Percentiles rank a stretch among this genome's conserved stretches.
phyloP scores from a whole-genome alignment of 2,329 filamentous ascomycete genomes.

The Zasmidium angulare region DNA sequence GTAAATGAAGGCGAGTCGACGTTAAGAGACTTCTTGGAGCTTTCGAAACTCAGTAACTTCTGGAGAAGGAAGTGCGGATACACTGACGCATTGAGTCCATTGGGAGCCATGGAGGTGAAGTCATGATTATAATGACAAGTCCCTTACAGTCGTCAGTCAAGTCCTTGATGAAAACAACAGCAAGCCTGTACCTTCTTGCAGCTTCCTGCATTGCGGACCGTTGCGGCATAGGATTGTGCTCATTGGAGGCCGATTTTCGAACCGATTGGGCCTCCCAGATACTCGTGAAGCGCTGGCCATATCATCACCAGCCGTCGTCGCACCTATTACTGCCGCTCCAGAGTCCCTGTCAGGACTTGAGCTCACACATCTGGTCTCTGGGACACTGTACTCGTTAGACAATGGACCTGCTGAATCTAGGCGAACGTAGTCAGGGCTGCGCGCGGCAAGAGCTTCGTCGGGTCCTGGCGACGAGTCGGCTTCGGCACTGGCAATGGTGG shows the following conservation, averaged over 20 bases:
- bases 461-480: background rate
- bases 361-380: background rate
- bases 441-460: background rate
- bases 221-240: conserved; percentile 32
- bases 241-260: conserved; percentile 33
- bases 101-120: conserved; percentile 28
- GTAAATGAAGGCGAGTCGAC: conserved; percentile 92
- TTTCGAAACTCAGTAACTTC: conserved; percentile 14
- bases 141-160: conserved; percentile 17
- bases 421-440: background rate
- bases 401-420: background rate
- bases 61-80: background rate
- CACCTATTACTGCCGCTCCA: background rate
- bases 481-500: background rate
- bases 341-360: background rate
- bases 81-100: conserved; percentile 30
- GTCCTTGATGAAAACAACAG: conserved; percentile 5
- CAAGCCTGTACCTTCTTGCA: conserved; percentile 30
- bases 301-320: conserved; percentile 26
- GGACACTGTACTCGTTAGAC: background rate
- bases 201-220: conserved; percentile 36
- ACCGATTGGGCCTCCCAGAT: conserved; percentile 28
- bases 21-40: conserved; percentile 73
- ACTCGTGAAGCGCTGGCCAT: conserved; percentile 32
- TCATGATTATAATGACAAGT: conserved; percentile 38